These are phyloP conservation scores for Daedalea quercina DNA, from an alignment of 768 basidiomycete species.

Conservation along the genomic window DNA sequence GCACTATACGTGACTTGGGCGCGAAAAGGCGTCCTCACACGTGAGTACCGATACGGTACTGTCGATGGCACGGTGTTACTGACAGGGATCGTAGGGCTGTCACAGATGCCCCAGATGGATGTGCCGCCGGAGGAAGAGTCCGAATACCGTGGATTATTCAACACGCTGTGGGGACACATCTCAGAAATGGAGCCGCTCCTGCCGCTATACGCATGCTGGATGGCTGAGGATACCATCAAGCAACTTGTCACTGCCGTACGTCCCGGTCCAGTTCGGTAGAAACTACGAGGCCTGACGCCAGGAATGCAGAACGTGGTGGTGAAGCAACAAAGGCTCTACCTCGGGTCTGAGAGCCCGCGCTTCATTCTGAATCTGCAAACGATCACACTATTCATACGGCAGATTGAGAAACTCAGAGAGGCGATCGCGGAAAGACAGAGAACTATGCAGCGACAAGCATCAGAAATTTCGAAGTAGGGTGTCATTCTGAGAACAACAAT, in stretches of 20 bases:
- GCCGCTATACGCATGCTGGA: slow-evolving; percentile 3
- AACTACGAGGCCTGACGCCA: neutral
- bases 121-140: neutral
- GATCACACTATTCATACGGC: neutral
- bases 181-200: slow-evolving; percentile 2
- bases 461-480: neutral
- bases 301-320: neutral
- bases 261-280: neutral
- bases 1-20: neutral
- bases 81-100: neutral
- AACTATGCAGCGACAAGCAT: neutral
- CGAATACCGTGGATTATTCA: neutral
- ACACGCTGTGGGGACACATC: slow-evolving; percentile 2
- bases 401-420: neutral
- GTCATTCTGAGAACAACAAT: neutral
- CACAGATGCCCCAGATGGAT: neutral
- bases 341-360: neutral
- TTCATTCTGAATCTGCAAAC: neutral
- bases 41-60: neutral
- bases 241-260: neutral
- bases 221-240: neutral
- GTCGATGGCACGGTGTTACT: neutral
- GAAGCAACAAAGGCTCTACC: neutral
- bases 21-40: neutral
- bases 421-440: neutral